These are phyloP conservation scores for Candida maltosa DNA, from an alignment of 805 yeast genomes.

Conservation along the genomic window DNA sequence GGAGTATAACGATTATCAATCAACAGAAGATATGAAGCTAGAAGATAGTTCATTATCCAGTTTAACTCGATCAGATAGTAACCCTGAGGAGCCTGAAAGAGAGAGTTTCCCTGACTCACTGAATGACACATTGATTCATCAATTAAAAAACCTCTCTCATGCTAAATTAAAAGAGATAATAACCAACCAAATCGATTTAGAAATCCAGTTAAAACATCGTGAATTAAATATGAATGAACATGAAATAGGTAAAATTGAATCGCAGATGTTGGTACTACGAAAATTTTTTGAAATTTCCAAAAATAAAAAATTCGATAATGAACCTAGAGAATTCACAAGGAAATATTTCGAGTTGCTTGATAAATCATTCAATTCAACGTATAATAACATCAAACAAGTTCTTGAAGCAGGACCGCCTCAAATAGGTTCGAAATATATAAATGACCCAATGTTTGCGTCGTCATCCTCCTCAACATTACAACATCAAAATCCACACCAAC, in stretches of 20 bases:
- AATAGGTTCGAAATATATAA: not conserved
- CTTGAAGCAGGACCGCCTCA: no score
- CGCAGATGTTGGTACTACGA: conserved; percentile 52
- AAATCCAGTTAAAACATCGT: conserved; percentile 56
- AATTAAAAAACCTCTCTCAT: no score
- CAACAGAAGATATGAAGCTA: no score
- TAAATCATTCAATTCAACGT: conserved; percentile 29
- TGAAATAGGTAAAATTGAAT: conserved; percentile 56
- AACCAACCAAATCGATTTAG: conserved; percentile 52
- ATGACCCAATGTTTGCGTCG: not conserved
- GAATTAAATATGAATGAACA: conserved; percentile 49
- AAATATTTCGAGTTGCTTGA: conserved; percentile 38
- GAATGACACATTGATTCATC: no score
- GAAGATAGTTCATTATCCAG: no score
- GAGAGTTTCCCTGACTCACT: no score
- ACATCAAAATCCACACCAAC: not conserved
- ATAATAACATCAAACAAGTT: conserved; percentile 10
- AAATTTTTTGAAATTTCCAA: conserved; percentile 42
- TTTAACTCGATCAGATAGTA: no score
- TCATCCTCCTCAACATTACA: not conserved
- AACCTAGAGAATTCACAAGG: conserved; percentile 43
- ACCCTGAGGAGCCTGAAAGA: no score
- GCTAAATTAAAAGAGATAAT: conserved; percentile 30
- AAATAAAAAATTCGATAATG: conserved; percentile 35
- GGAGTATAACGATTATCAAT: no score